Evolutionary conservation across 2,329 filamentous ascomycete genomes (phyloP), one percentile per base, ranked within the genome.

Genomic region (Cladophialophora psammophila): DNA sequence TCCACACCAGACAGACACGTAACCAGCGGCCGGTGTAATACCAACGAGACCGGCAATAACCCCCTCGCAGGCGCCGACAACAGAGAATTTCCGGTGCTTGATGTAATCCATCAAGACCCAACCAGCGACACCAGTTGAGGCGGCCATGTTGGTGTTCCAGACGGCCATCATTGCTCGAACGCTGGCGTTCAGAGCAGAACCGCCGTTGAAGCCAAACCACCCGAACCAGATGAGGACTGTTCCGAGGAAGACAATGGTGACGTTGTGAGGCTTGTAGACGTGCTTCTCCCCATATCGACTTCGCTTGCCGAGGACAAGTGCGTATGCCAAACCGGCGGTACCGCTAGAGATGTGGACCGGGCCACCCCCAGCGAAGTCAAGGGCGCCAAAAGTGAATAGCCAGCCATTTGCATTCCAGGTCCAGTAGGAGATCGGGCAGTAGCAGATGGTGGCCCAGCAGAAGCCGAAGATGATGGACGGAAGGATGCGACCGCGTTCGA

Each of bases 141-240:
- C 93, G 20, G 93, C 90, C 34, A 96, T 82, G 77, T 96, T 95
- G 61, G 93, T 96, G 55, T 94, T 91, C 2, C 94, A 85, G 15
- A 91, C 90, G 42, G 93, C 93, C 89, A 96, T 92, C 74, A 96
- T 86, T 52, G 92, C 91, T 56, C 93, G 90, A 76, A 96, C 79
- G 78, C 94, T 95, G 63, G 92, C 92, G 57, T 89, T 85, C 64
- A 95, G 83, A 12, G 92, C 93, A n/a, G 90, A 93, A 70, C 93
- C 93, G 57, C 91, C 92, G 75, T 96, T 97, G 87, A 97, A 97
- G 58, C 93, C 93, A 75, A 96, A 95, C 93, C 93, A 97, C 3
- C 71, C 71, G 80, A 80, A 80, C 76, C 79, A 82, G 40, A 82
- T 80, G 26, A 82, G 66, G 0, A 74, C 71, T 3, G 91, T 92